A percentile compares a stretch with the other conserved stretches of the same genome.
phyloP scores from a whole-genome alignment of 106 monocot genomes.

The Cymbidium sinense region DNA sequence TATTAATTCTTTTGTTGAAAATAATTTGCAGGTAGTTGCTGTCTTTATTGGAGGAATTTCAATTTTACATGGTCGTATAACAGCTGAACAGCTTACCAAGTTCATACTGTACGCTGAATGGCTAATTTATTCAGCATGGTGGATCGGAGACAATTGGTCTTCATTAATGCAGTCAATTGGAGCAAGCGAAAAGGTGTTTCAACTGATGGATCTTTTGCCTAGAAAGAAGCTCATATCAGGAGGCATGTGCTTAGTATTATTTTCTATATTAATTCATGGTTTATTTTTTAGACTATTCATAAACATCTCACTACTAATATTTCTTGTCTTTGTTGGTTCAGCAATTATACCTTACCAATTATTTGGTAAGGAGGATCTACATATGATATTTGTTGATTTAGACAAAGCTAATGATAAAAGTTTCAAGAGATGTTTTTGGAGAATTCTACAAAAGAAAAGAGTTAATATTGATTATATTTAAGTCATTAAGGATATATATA shows the following conservation, averaged over 20 bases:
- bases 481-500: too few species aligned
- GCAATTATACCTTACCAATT: background rate
- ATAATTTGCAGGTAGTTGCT: constrained; percentile 68
- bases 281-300: background rate
- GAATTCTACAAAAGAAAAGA: too few species aligned
- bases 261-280: background rate
- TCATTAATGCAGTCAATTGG: constrained; percentile 90
- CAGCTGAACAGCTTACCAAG: constrained; percentile 93
- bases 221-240: constrained; percentile 43
- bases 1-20: constrained; percentile 2
- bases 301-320: background rate
- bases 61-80: constrained; percentile 73
- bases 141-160: constrained; percentile 93
- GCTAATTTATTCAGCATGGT: constrained; percentile 89
- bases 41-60: constrained; percentile 83
- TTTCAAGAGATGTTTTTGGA: too few species aligned
- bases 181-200: constrained; percentile 94
- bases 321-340: background rate
- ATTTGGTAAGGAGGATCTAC: too few species aligned
- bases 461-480: too few species aligned
- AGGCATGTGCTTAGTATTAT: constrained; percentile 37
- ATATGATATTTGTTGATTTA: too few species aligned
- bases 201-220: constrained; percentile 77
- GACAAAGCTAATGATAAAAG: too few species aligned
- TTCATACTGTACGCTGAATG: constrained; percentile 87